Base-by-base conservation (phyloP, 192 early-diverging fungal genomes). In the Coemansia interrupta region DNA sequence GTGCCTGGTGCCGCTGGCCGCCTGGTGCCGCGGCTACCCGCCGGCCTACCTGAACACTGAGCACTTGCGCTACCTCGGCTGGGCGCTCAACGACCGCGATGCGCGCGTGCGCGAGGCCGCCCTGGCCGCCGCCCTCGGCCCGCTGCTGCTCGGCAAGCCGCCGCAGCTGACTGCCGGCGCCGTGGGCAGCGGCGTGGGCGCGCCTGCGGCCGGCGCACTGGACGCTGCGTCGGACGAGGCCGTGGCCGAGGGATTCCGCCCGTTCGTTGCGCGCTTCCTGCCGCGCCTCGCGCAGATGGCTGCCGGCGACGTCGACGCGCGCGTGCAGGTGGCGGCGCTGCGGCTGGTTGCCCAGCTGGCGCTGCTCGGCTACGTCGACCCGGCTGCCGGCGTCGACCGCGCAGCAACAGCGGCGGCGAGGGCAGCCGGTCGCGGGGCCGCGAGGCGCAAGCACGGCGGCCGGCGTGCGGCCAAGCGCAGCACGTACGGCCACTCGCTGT, bases 11-110 rank as follows among this genome's bases (percentile, higher is more conserved):
- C 89, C 90, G 40, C 78, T 99, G 13, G 89, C 93, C 38, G 54
- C 68, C 6, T 96, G 92, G 90, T 89, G 94, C 58, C 60, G 68
- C 9, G 70, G 68, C 18, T 85, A 84, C 64, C 90, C 91, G 7
- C 81, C 85, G 4, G 58, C 73, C 15, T 98, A 90, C 56, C 60
- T 95, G 26, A 85, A 89, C 19, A 81, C 89, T 8, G 50, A 71
- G 30, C 91, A 95, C 66, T 60, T 95, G 18, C 80, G 90, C 28
- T 95, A 95, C 56, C 41, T 94, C 1, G 94, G 94, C 19, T 94
- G 91, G 92, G 78, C 87, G 53, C 73, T 97, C 32, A 89, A 86
- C 30, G 94, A 99, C 67, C 89, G 84, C 61, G 83, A 83, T 17
- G 83, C 91, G 4, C 58, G 70, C 20, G 88, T 89, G 18, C 83